A percentile compares a stretch with the other conserved stretches of the same genome.
Evolutionary conservation across 345 rosid genomes (phyloP).

Genomic region (Schrenkiella parvula): DNA sequence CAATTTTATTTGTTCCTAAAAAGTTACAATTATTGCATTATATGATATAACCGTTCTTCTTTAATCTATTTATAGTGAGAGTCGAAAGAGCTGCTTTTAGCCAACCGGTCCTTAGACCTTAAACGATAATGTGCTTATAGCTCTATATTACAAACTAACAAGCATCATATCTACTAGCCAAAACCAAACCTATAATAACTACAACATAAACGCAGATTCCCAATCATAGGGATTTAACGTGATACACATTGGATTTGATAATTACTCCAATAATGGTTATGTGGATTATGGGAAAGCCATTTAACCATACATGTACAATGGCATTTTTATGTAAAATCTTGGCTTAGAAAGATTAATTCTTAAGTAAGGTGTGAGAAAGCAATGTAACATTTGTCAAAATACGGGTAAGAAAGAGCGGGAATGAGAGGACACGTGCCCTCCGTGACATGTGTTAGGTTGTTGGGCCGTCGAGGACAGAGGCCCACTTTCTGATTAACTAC

Average conservation of each 20-base stretch:
- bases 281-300: neutral
- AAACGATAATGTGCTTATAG: neutral
- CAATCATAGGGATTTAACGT: neutral
- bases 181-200: neutral
- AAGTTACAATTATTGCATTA: conserved; percentile 1
- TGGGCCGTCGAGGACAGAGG: conserved; percentile 11
- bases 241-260: neutral
- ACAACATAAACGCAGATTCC: neutral
- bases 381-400: neutral
- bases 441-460: neutral
- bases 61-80: neutral
- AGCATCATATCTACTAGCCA: neutral
- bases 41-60: neutral
- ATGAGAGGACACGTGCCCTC: conserved; percentile 5
- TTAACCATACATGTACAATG: neutral
- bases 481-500: neutral
- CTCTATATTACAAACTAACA: neutral
- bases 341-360: neutral
- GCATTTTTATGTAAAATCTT: neutral
- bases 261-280: neutral
- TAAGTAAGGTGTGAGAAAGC: neutral
- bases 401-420: neutral
- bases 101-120: neutral
- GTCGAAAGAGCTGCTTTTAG: neutral
- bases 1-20: neutral